These are phyloP conservation scores for Diophrys appendiculata DNA, from an alignment of 73 alveolate genomes.

Conservation along the genomic window DNA sequence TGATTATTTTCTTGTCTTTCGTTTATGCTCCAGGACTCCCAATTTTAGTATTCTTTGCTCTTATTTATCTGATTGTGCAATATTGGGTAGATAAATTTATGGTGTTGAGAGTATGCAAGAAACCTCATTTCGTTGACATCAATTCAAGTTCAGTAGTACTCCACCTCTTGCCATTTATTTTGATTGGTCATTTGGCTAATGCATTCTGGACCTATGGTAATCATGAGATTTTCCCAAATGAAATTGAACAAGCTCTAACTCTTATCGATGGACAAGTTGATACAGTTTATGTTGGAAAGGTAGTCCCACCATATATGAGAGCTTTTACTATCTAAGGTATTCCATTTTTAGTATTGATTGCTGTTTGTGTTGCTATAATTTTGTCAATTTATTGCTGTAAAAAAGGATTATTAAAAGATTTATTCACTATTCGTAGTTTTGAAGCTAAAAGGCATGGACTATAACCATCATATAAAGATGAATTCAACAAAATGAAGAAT, in stretches of 20 bases:
- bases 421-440: not conserved
- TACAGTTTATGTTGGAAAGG: not conserved
- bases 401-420: not conserved
- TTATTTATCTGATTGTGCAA: not conserved
- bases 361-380: not conserved
- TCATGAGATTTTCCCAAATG: not conserved
- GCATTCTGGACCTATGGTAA: not conserved
- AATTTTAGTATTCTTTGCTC: not conserved
- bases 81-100: not conserved
- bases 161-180: not conserved
- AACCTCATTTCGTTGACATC: not conserved
- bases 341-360: not conserved
- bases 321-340: not conserved
- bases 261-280: not conserved
- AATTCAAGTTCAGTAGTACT: not conserved
- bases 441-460: not conserved
- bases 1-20: not conserved
- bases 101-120: not conserved
- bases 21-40: constrained; percentile 11
- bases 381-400: not conserved
- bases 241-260: not conserved
- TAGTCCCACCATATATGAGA: not conserved
- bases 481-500: not conserved
- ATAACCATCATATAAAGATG: not conserved
- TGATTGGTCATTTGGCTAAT: not conserved